A percentile compares a stretch with the other conserved stretches of the same genome.
Conservation (phyloP, 805 yeast species). For the Starmerella cellae region DNA sequence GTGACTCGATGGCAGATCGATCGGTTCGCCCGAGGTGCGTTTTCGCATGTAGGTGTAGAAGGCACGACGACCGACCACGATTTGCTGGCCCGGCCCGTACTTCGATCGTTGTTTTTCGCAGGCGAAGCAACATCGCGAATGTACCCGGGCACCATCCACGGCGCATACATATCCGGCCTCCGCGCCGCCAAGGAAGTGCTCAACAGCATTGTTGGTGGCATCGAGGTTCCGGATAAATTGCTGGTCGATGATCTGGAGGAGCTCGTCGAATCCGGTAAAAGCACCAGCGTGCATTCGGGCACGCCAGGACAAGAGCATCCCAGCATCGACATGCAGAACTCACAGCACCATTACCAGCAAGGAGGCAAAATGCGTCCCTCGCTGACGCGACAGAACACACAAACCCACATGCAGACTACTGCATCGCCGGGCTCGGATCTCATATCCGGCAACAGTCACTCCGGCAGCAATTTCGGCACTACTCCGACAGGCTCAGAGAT, state of each 20-base stretch:
- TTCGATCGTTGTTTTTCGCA: constrained; percentile 30
- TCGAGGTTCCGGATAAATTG: constrained; percentile 30
- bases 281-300: not conserved
- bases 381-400: not conserved
- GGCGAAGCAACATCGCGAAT: constrained; percentile 34
- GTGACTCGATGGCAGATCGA: constrained; percentile 69
- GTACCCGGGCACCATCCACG: constrained; percentile 34
- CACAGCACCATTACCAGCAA: not conserved
- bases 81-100: constrained; percentile 29
- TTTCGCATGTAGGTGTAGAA: constrained; percentile 35
- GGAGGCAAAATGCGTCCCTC: not conserved
- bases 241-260: constrained; percentile 14
- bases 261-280: not conserved
- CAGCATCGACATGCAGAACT: not conserved
- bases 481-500: not conserved
- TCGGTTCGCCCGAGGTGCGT: constrained; percentile 70
- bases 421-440: not conserved
- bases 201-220: constrained; percentile 30
- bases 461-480: not conserved
- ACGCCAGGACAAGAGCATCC: not conserved
- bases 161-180: constrained; percentile 33
- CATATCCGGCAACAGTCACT: not conserved
- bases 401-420: not conserved
- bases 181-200: constrained; percentile 33
- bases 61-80: constrained; percentile 35